These are phyloP conservation scores for Fomitopsis betulina DNA, from an alignment of 1,284 basidiomycete species.

Conservation along the genomic window DNA sequence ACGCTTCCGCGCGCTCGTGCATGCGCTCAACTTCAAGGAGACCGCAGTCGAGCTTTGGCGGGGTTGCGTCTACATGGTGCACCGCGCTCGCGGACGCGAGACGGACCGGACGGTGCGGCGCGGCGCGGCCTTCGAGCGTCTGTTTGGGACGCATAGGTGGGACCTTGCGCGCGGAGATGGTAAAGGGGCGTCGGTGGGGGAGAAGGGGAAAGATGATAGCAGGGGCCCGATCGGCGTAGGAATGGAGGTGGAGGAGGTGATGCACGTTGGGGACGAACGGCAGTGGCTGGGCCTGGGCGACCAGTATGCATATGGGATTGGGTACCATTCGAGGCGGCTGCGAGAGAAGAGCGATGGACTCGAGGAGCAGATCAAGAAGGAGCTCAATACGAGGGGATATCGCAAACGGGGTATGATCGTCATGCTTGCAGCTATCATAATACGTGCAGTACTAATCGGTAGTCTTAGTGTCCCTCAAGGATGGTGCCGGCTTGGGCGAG, in stretches of 20 bases:
- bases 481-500: background rate
- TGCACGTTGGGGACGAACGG: conserved; percentile 38
- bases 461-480: background rate
- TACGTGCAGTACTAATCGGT: background rate
- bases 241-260: conserved; percentile 31
- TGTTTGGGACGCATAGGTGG: conserved; percentile 38
- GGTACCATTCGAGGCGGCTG: conserved; percentile 25
- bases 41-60: conserved; percentile 55
- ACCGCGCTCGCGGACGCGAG: conserved; percentile 45
- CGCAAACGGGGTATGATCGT: conserved; percentile 24
- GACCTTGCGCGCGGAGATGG: conserved; percentile 14
- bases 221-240: conserved; percentile 16
- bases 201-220: background rate
- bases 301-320: conserved; percentile 37
- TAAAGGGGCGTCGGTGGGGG: background rate
- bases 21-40: conserved; percentile 66
- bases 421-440: background rate
- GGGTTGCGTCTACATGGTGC: conserved; percentile 51
- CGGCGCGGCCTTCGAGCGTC: conserved; percentile 42
- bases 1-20: conserved; percentile 49
- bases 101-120: conserved; percentile 45
- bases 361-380: conserved; percentile 47
- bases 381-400: conserved; percentile 45
- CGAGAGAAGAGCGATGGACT: conserved; percentile 50
- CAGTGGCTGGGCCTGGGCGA: conserved; percentile 51